A percentile compares a stretch with the other conserved stretches of the same genome.
These are phyloP conservation scores for Claviceps digitariae DNA, from an alignment of 2,329 filamentous ascomycete species.

Conservation along the genomic window DNA sequence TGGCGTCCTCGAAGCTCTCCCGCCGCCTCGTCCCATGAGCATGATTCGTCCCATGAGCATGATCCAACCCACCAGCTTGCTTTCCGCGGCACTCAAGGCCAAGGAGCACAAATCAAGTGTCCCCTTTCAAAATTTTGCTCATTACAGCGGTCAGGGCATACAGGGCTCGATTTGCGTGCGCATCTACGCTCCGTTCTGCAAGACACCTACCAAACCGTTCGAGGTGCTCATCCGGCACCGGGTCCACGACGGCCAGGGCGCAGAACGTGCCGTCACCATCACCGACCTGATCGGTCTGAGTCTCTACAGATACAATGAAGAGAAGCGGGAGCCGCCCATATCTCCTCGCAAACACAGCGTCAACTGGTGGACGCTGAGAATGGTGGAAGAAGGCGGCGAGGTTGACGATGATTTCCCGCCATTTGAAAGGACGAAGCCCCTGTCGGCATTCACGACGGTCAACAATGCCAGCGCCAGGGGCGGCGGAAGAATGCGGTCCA, in stretches of 20 bases:
- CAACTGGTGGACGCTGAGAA: constrained; percentile 70
- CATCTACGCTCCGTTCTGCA: constrained; percentile 63
- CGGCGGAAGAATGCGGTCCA: constrained; percentile 44
- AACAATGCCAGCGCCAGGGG: constrained; percentile 67
- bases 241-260: constrained; percentile 52
- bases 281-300: constrained; percentile 71
- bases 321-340: constrained; percentile 56
- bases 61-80: constrained; percentile 53
- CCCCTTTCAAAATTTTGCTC: constrained; percentile 65
- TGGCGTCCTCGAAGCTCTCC: constrained; percentile 49
- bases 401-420: constrained; percentile 77
- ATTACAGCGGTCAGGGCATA: constrained; percentile 65
- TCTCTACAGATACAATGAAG: constrained; percentile 65
- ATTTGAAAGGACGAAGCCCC: constrained; percentile 56
- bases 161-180: constrained; percentile 62
- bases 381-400: constrained; percentile 75
- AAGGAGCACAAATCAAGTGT: constrained; percentile 55
- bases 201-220: constrained; percentile 48
- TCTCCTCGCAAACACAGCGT: constrained; percentile 55
- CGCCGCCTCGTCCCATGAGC: constrained; percentile 56
- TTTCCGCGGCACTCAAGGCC: constrained; percentile 59
- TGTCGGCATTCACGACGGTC: constrained; percentile 69
- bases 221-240: constrained; percentile 60
- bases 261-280: constrained; percentile 52
- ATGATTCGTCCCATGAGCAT: constrained; percentile 52